phyloP scores from a whole-genome alignment of 345 rosid species.

The Acer negundo region DNA sequence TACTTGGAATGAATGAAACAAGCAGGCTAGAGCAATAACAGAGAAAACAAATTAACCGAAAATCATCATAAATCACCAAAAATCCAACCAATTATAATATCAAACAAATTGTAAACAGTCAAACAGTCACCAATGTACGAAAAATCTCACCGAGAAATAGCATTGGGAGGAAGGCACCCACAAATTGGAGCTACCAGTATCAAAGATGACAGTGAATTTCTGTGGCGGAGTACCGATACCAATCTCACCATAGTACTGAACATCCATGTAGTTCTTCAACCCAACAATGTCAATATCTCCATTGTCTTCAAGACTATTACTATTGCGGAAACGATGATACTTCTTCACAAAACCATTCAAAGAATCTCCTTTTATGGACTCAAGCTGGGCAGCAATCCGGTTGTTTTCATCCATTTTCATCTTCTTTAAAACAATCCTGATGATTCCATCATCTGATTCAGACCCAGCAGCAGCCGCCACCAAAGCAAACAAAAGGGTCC shows the following conservation, averaged over 20 bases:
- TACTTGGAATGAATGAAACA: slow-evolving; percentile 82
- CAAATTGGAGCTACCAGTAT: slow-evolving; percentile 92
- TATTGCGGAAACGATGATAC: slow-evolving; percentile 29
- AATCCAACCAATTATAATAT: neutral
- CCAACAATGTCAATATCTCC: slow-evolving; percentile 58
- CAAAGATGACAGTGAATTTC: slow-evolving; percentile 90
- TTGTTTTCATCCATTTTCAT: slow-evolving; percentile 57
- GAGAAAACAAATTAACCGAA: neutral
- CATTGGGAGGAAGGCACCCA: slow-evolving; percentile 99
- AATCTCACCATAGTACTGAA: slow-evolving; percentile 97
- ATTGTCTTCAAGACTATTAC: slow-evolving; percentile 35
- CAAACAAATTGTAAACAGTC: neutral
- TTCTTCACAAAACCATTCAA: slow-evolving; percentile 42
- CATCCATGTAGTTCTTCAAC: slow-evolving; percentile 76
- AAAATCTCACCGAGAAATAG: slow-evolving; percentile 69
- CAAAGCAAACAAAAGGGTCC: slow-evolving; percentile 38
- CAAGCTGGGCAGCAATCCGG: slow-evolving; percentile 56
- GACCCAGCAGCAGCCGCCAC: slow-evolving; percentile 27
- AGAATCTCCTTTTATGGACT: slow-evolving; percentile 46
- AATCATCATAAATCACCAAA: neutral
- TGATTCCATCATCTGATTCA: slow-evolving; percentile 48
- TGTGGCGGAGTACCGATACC: slow-evolving; percentile 93
- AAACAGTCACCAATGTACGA: neutral
- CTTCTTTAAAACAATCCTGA: slow-evolving; percentile 76
- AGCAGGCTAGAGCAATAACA: slow-evolving; percentile 49